These are phyloP conservation scores for Stephanodiscus triporus DNA, from an alignment of 108 stramenopile species.

Conservation along the genomic window DNA sequence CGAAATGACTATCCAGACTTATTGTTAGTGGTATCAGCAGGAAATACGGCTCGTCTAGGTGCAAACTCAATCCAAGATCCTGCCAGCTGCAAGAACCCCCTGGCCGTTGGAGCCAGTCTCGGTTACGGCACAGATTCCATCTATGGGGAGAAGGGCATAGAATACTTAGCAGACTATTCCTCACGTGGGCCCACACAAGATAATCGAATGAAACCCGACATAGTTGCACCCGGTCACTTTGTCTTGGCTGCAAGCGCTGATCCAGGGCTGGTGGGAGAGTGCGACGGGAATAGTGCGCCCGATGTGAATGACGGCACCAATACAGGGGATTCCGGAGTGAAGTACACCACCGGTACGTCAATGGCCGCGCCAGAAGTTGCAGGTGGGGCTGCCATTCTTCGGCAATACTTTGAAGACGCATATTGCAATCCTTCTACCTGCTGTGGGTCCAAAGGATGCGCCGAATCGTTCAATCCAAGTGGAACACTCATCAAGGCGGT, in stretches of 20 bases:
- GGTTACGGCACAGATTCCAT: conserved; percentile 46
- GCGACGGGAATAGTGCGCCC: conserved; percentile 36
- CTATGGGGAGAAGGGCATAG: conserved; percentile 37
- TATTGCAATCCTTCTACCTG: conserved; percentile 44
- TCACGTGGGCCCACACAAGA: conserved; percentile 72
- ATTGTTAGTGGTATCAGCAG: conserved; percentile 71
- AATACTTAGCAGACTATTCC: conserved; percentile 68
- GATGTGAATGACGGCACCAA: conserved; percentile 7
- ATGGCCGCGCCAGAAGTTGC: conserved; percentile 84
- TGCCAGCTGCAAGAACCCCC: conserved; percentile 66
- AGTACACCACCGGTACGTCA: conserved; percentile 51
- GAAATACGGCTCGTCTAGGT: conserved; percentile 67
- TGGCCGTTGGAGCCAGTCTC: conserved; percentile 66
- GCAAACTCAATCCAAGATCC: conserved; percentile 59
- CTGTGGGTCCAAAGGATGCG: conserved; percentile 57
- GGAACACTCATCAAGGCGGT: conserved; percentile 79
- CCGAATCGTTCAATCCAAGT: conserved; percentile 57
- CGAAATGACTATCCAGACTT: conserved; percentile 53
- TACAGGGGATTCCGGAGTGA: conserved; percentile 13
- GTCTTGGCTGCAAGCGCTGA: conserved; percentile 60
- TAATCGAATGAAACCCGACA: conserved; percentile 82
- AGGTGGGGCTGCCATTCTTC: conserved; percentile 76
- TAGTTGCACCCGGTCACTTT: conserved; percentile 76
- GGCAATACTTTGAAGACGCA: conserved; percentile 79
- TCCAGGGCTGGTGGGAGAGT: conserved; percentile 35